Evolutionary conservation across 331 rosid species (phyloP), one percentile per base, ranked within the genome.

Genomic region (Acacia pycnantha): DNA sequence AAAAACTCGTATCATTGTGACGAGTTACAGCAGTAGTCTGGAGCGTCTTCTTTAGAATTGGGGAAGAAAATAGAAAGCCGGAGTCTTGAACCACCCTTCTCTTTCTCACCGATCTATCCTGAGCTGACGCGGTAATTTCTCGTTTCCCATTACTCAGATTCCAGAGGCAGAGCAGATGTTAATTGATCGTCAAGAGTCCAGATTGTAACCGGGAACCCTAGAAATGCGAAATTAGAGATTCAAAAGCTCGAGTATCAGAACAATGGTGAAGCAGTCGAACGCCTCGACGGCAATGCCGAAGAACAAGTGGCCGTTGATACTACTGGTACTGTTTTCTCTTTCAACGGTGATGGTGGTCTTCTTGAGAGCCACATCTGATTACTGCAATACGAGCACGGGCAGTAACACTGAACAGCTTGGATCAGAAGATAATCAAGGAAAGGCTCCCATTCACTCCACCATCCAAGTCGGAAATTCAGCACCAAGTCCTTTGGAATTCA

Each of bases 401-500:
- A 40, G 22, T 62, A 10, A 51, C 19, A 15, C 51, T 26, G 65
- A 51, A 58, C 76, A 73, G 51, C 79, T 87, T 22, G 88, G 54
- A 62, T 85, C 72, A 40, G 79, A 77, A 47, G 87, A 77, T n/a
- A 51, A 69, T 15, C 69, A 64, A 18, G 72, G 83, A 71, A 76
- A 48, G 10, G 6, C 51, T 18, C 76, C 51, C 80, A 77, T 80
- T 75, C 85, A 58, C 8, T 73, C 87, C 0, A 41, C 80, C 4
- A n/a, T 65, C 33, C 87, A 29, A 70, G 37, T 43, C 6, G 81
- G 44, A 7, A 74, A 27, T 27, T 51, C 29, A n/a, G 85, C 59
- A 13, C 78, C 88, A 13, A 90, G 79, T 82, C 92, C 92, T 41
- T 89, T 93, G 5, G 87, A 80, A 24, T 90, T 89, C 86, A 90